These are phyloP conservation scores for Cicer chorassanicum DNA, from an alignment of 306 rosid genomes.

Conservation along the genomic window DNA sequence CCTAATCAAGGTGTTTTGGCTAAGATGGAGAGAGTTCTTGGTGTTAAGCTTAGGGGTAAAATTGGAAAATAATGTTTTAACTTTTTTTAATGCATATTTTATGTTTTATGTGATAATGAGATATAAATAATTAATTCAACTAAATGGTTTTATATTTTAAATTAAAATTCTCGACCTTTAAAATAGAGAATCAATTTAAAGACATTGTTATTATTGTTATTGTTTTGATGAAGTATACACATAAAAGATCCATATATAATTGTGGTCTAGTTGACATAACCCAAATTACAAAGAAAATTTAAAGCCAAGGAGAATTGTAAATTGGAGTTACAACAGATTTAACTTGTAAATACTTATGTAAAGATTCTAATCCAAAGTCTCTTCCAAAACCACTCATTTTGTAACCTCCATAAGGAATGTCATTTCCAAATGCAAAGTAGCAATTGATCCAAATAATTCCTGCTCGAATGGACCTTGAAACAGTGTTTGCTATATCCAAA, in stretches of 20 bases:
- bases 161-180: too few species aligned
- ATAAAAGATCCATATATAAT: too few species aligned
- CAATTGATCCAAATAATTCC: constrained; percentile 86
- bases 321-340: constrained; percentile 85
- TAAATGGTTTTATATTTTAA: too few species aligned
- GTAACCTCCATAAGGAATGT: constrained; percentile 81
- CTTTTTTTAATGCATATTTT: too few species aligned
- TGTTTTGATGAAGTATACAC: neutral
- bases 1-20: constrained; percentile 75
- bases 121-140: too few species aligned
- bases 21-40: constrained; percentile 74
- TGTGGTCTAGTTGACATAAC: neutral
- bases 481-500: constrained; percentile 74
- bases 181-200: too few species aligned
- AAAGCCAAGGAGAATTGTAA: constrained; percentile 89
- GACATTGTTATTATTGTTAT: too few species aligned
- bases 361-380: constrained; percentile 67
- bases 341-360: constrained; percentile 70
- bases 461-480: constrained; percentile 82
- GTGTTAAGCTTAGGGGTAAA: constrained; percentile 84
- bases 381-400: constrained; percentile 91
- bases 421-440: constrained; percentile 64
- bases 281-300: neutral
- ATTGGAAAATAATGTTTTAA: constrained; percentile 49
- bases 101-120: neutral